phyloP scores from a whole-genome alignment of 768 basidiomycete genomes.

The Lentinula sp. region DNA sequence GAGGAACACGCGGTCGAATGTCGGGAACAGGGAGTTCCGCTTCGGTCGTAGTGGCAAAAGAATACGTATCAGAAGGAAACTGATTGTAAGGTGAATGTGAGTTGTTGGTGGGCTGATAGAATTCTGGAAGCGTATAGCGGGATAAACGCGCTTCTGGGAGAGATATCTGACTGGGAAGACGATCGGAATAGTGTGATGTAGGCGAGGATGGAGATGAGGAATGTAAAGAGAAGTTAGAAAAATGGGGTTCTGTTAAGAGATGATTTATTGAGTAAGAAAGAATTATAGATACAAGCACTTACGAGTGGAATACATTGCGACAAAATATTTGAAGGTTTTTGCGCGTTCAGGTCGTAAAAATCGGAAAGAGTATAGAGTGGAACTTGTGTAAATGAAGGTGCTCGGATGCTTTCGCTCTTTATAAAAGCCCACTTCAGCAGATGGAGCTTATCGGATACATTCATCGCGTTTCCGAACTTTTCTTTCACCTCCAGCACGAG shows the following conservation, averaged over 20 bases:
- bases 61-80: neutral
- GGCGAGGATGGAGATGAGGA: neutral
- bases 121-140: neutral
- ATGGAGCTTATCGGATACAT: neutral
- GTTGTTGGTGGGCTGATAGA: neutral
- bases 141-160: neutral
- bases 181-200: neutral
- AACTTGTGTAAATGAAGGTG: neutral
- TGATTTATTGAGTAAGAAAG: neutral
- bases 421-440: neutral
- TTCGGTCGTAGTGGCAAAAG: neutral
- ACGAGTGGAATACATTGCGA: too few species aligned
- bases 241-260: neutral
- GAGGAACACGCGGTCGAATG: slow-evolving; percentile 33
- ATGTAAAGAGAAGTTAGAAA: neutral
- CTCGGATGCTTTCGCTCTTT: neutral
- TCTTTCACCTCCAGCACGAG: neutral
- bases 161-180: neutral
- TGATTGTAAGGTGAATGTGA: neutral
- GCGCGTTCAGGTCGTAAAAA: neutral
- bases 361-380: neutral
- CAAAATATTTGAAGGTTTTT: neutral
- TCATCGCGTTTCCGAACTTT: neutral
- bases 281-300: neutral
- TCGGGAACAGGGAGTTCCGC: neutral